Evolutionary conservation across 2,329 filamentous ascomycete species (phyloP).

Genomic region (Aspergillus sp.): DNA sequence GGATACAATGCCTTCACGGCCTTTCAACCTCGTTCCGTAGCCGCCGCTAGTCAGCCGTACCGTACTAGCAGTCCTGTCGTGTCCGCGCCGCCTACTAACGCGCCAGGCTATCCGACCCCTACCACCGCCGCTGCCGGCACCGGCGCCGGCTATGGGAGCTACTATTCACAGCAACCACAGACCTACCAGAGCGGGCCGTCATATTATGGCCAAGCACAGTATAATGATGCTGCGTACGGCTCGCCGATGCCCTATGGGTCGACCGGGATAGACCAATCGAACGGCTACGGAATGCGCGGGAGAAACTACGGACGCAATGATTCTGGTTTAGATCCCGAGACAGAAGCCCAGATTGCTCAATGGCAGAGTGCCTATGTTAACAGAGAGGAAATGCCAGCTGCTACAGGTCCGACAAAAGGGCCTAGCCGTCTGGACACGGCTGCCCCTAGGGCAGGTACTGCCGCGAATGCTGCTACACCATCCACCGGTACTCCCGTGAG

Average conservation of each 20-base stretch:
- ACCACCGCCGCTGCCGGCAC: slow-evolving; percentile 16
- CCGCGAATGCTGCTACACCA: slow-evolving; percentile 27
- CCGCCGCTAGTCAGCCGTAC: slow-evolving; percentile 31
- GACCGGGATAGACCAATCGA: slow-evolving; percentile 15
- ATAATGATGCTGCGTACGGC: slow-evolving; percentile 40
- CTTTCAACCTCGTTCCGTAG: slow-evolving; percentile 55
- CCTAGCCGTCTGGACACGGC: slow-evolving; percentile 32
- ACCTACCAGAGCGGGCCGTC: slow-evolving; percentile 25
- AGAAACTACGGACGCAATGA: slow-evolving; percentile 29
- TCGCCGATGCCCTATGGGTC: slow-evolving; percentile 18
- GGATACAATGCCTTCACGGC: slow-evolving; percentile 43
- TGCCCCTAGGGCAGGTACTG: slow-evolving; percentile 38
- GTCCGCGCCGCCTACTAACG: slow-evolving; percentile 28
- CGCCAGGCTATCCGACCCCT: slow-evolving; percentile 29
- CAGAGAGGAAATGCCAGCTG: slow-evolving; percentile 43
- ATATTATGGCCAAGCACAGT: slow-evolving; percentile 43
- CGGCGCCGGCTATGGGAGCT: slow-evolving; percentile 29
- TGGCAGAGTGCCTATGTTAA: slow-evolving; percentile 85
- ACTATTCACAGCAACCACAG: slow-evolving; percentile 34
- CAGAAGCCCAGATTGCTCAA: slow-evolving; percentile 84
- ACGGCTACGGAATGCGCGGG: slow-evolving; percentile 20
- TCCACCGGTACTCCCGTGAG: slow-evolving; percentile 16
- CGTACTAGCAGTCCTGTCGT: slow-evolving; percentile 31
- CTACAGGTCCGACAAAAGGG: slow-evolving; percentile 22
- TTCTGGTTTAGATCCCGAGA: slow-evolving; percentile 58